phyloP scores from a whole-genome alignment of 2,329 filamentous ascomycete genomes.

The Delphinella strobiligena region DNA sequence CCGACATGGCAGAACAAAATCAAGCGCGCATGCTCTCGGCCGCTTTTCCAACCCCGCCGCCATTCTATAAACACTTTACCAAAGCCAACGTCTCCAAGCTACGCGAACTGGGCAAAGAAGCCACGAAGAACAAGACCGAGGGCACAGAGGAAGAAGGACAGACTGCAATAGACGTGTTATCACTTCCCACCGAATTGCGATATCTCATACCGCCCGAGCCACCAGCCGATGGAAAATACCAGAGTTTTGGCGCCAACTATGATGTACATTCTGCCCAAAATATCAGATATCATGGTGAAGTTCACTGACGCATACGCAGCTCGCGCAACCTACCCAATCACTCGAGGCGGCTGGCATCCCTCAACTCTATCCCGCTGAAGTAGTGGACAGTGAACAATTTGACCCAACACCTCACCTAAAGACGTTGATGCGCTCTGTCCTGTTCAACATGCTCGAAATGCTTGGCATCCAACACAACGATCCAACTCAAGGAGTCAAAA shows the following conservation, averaged over 20 bases:
- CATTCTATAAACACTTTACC: constrained; percentile 84
- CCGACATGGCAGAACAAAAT: constrained; percentile 44
- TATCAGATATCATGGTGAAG: no score
- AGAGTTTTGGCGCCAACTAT: constrained; percentile 59
- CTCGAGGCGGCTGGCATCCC: constrained; percentile 60
- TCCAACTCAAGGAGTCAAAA: constrained; percentile 52
- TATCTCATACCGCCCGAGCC: constrained; percentile 72
- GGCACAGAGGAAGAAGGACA: constrained; percentile 8
- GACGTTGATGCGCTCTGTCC: constrained; percentile 73
- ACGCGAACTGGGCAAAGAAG: constrained; percentile 17
- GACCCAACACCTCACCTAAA: constrained; percentile 39
- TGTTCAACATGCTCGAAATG: constrained; percentile 83
- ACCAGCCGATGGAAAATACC: constrained; percentile 58
- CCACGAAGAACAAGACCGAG: constrained; percentile 18
- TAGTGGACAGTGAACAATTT: constrained; percentile 19
- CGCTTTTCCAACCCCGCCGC: constrained; percentile 74
- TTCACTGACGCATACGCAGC: constrained; percentile 18
- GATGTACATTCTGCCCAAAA: constrained; percentile 28
- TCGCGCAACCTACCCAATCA: constrained; percentile 49
- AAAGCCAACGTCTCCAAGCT: constrained; percentile 56
- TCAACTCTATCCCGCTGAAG: constrained; percentile 47
- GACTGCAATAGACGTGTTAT: constrained; percentile 20
- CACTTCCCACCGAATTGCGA: constrained; percentile 58
- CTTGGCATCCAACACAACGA: constrained; percentile 57
- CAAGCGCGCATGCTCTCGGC: constrained; percentile 36